Percentiles rank a stretch among this genome's conserved stretches.
Evolutionary conservation across 371 early-diverging fungal species (phyloP).

Genomic region (Apophysomyces sp.): DNA sequence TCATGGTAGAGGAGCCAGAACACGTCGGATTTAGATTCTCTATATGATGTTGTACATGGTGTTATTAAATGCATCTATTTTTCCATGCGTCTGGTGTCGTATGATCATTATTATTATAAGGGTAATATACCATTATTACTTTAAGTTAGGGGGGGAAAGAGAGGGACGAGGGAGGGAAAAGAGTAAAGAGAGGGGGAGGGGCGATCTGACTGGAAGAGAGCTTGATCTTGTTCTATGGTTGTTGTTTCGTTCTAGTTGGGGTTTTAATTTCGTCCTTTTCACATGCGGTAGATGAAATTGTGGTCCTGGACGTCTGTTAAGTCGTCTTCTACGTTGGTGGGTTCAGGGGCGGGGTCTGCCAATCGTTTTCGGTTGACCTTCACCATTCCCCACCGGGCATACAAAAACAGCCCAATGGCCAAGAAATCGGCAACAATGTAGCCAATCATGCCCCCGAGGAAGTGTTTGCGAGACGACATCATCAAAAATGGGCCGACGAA

Average conservation of each 20-base stretch:
- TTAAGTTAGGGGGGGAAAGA: background rate
- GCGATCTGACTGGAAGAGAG: no score
- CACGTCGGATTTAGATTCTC: background rate
- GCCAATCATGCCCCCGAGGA: slow-evolving; percentile 25
- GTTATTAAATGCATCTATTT: background rate
- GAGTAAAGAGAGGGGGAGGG: background rate
- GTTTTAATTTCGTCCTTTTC: background rate
- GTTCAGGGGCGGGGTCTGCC: slow-evolving; percentile 5
- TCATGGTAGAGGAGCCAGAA: no score
- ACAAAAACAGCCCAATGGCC: slow-evolving; percentile 13
- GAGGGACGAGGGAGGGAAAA: background rate
- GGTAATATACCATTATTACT: background rate
- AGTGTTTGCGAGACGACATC: slow-evolving; percentile 4
- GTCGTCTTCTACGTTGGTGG: slow-evolving; percentile 27
- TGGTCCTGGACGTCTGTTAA: slow-evolving; percentile 40
- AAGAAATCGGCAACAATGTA: slow-evolving; percentile 21
- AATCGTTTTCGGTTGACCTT: slow-evolving; percentile 17
- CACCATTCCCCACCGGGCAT: slow-evolving; percentile 24
- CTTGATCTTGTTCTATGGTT: no score
- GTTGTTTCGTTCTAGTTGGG: no score
- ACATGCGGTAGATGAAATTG: slow-evolving; percentile 36
- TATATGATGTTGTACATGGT: background rate
- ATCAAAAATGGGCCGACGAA: slow-evolving; percentile 35
- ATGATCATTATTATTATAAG: background rate
- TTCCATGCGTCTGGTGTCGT: background rate